phyloP scores from a whole-genome alignment of 2,329 filamentous ascomycete genomes.

The Didymella keratinophila region DNA sequence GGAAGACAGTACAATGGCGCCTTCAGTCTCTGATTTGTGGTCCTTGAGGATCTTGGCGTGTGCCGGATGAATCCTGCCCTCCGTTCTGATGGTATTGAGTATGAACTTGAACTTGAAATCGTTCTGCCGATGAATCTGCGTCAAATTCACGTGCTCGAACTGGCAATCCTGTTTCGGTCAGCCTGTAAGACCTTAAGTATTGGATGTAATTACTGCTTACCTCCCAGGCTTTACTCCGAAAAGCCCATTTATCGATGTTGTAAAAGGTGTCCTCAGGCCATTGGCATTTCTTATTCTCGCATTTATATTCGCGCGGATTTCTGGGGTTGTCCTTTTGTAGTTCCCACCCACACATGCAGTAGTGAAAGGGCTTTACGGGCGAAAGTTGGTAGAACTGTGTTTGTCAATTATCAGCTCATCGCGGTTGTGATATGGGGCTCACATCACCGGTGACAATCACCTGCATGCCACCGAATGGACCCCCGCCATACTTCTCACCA shows the following conservation, averaged over 20 bases:
- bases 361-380: constrained; percentile 64
- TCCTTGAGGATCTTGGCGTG: constrained; percentile 45
- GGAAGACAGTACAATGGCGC: constrained; percentile 58
- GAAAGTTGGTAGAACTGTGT: constrained; percentile 54
- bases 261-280: constrained; percentile 48
- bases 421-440: neutral
- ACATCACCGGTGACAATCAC: constrained; percentile 64
- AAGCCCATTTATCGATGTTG: constrained; percentile 68
- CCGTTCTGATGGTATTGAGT: constrained; percentile 62
- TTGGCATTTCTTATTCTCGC: constrained; percentile 28
- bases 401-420: neutral
- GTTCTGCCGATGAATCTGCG: constrained; percentile 64
- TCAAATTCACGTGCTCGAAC: constrained; percentile 63
- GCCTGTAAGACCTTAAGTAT: neutral
- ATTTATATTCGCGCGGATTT: constrained; percentile 23
- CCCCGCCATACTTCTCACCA: constrained; percentile 16
- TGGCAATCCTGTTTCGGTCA: constrained; percentile 52
- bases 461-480: constrained; percentile 60
- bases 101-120: constrained; percentile 63
- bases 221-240: constrained; percentile 63
- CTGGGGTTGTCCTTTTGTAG: constrained; percentile 23
- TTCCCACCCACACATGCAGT: constrained; percentile 61
- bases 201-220: constrained; percentile 17
- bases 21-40: constrained; percentile 53
- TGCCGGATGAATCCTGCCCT: constrained; percentile 50